These are phyloP conservation scores for Mycena haematopus DNA, from an alignment of 768 basidiomycete genomes.

Conservation along the genomic window DNA sequence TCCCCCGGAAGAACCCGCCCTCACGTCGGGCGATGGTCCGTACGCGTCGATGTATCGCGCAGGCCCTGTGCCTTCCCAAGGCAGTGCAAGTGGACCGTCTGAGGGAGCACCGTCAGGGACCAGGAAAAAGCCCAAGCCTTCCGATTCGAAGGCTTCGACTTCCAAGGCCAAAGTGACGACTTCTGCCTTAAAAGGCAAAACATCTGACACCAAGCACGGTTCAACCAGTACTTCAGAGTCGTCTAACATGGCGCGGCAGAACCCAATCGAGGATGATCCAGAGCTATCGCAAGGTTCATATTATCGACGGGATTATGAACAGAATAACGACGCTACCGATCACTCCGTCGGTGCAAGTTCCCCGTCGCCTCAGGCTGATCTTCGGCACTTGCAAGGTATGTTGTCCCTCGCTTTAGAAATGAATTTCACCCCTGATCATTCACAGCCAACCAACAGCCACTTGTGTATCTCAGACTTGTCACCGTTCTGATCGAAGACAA, in stretches of 20 bases:
- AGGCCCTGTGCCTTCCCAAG: neutral
- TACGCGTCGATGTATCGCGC: conserved; percentile 50
- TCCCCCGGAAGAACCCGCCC: conserved; percentile 39
- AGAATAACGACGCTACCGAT: conserved; percentile 6
- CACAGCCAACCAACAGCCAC: conserved; percentile 26
- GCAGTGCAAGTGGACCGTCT: neutral
- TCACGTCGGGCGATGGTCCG: conserved; percentile 43
- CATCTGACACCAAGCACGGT: neutral
- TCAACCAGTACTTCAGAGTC: conserved; percentile 19
- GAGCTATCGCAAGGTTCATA: conserved; percentile 27
- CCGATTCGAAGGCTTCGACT: conserved; percentile 26
- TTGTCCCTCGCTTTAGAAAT: neutral
- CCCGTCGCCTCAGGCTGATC: neutral
- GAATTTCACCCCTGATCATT: conserved; percentile 22
- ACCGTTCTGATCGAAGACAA: conserved; percentile 73
- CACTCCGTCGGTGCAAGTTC: conserved; percentile 21
- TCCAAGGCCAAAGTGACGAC: conserved; percentile 21
- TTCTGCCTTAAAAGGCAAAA: conserved; percentile 17
- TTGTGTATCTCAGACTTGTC: conserved; percentile 60
- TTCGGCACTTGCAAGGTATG: conserved; percentile 19
- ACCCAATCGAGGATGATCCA: conserved; percentile 15
- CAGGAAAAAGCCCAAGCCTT: conserved; percentile 19
- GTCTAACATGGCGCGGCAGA: conserved; percentile 11
- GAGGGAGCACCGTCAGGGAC: conserved; percentile 3
- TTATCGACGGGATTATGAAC: conserved; percentile 45